Conservation (phyloP, 805 yeast genomes). For the Saturnispora sekii region DNA sequence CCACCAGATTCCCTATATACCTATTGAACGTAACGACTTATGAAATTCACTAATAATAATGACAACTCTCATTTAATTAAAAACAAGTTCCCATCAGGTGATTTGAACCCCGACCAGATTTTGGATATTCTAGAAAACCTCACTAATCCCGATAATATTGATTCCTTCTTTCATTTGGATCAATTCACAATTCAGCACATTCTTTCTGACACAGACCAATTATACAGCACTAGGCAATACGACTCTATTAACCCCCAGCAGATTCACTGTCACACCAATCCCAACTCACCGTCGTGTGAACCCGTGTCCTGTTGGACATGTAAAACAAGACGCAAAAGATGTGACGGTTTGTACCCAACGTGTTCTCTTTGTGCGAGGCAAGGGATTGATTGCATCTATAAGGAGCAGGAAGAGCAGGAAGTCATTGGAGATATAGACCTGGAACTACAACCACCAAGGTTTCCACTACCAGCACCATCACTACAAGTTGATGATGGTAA, state of each 20-base stretch:
- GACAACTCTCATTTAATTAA: too few relatives aligned
- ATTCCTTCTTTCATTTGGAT: too few relatives aligned
- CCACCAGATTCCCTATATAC: too few relatives aligned
- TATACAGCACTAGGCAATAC: too few relatives aligned
- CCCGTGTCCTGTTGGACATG: slow-evolving; percentile 5
- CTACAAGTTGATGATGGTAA: neutral
- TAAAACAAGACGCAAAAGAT: slow-evolving; percentile 4
- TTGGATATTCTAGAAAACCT: too few relatives aligned
- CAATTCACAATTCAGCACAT: too few relatives aligned
- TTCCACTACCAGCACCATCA: neutral
- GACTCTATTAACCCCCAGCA: neutral
- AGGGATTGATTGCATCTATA: neutral
- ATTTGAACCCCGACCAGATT: too few relatives aligned
- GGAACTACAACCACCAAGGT: neutral
- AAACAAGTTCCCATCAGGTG: too few relatives aligned
- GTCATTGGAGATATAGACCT: neutral
- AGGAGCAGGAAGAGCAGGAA: neutral
- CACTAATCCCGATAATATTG: too few relatives aligned
- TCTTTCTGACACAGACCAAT: too few relatives aligned
- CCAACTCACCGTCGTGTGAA: neutral
- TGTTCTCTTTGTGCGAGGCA: slow-evolving; percentile 3
- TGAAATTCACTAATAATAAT: too few relatives aligned
- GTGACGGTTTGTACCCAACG: slow-evolving; percentile 3
- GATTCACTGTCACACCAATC: neutral
- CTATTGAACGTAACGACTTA: too few relatives aligned